Base-by-base conservation (phyloP, 371 early-diverging fungal genomes). In the Chytridium lagenaria region DNA sequence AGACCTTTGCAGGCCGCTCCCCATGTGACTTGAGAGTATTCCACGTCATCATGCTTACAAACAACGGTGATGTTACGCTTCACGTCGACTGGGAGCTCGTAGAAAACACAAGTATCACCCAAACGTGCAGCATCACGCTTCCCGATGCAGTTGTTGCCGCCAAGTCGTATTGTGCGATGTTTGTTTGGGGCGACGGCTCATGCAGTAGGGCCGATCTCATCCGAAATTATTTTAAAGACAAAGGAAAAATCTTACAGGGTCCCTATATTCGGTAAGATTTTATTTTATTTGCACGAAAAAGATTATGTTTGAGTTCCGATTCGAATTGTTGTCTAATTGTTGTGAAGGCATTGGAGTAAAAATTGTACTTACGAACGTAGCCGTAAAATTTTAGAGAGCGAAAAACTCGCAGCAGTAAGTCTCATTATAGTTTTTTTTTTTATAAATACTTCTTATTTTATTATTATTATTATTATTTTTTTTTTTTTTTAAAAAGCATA, bases 1-100 rank as follows among this genome's bases (percentile, higher is more conserved):
- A 50, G 28, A 38, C 1, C 30, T 33, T 59, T 50, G 7, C 34
- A 85, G 86, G 83, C 2, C 74, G 81, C 0, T 85, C 83, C 70
- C 84, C 86, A 33, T 86, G 78, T 67, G 81, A 79, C 50, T 71
- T 83, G 26, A 49, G 75, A 22, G 78, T 81, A 15, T 81, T 69
- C 69, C 78, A 82, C 23, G 74, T 70, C 23, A 68, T 86, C 7
- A 65, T 72, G 59, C 72, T 86, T 1, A 67, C 71, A 3, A 86
- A 86, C 73, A 69, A 73, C 44, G 86, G 86, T 5, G 86, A 86
- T 38, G 86, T 86, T 1, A 78, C 79, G 15, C 67, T 82, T 22
- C 59, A 77, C 31, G 66, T 82, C 36, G 77, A 76, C 38, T 82
- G 74, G 72, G 59, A 75, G 12, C 22, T 38, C 3, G 59, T 67